Evolutionary conservation across 768 basidiomycete species (phyloP).

Genomic region (Boletellus ananiceps): DNA sequence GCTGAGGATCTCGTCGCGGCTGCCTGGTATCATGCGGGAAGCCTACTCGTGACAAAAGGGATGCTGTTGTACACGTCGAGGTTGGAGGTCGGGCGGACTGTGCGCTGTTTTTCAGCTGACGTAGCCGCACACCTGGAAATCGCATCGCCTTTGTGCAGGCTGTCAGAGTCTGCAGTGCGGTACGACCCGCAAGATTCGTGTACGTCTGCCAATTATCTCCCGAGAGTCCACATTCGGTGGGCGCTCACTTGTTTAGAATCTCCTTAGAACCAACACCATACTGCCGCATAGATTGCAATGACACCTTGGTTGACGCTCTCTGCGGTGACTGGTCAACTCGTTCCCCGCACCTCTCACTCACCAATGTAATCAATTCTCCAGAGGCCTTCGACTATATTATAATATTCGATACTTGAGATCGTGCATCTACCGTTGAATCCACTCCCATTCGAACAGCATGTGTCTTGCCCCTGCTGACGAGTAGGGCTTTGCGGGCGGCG

Average conservation of each 20-base stretch:
- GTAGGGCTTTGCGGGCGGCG: constrained; percentile 68
- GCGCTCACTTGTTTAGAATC: constrained; percentile 73
- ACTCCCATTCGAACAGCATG: constrained; percentile 73
- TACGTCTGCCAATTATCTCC: constrained; percentile 4
- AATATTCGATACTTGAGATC: constrained; percentile 59
- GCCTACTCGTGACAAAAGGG: constrained; percentile 29
- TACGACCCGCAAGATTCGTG: constrained; percentile 51
- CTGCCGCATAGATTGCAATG: constrained; percentile 68
- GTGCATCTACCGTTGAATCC: constrained; percentile 57
- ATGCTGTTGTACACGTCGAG: constrained; percentile 51
- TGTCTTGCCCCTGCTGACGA: constrained; percentile 44
- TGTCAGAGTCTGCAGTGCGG: constrained; percentile 41
- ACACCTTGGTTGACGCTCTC: constrained; percentile 57
- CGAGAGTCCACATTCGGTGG: background rate
- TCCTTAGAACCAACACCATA: constrained; percentile 39
- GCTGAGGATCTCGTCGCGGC: no score
- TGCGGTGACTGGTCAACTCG: constrained; percentile 62
- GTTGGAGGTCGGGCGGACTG: constrained; percentile 69
- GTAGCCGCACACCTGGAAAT: constrained; percentile 49
- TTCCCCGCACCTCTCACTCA: constrained; percentile 56
- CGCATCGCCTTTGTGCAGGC: constrained; percentile 62
- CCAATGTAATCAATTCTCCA: constrained; percentile 71
- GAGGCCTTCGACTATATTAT: constrained; percentile 60
- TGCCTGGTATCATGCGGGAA: no score
- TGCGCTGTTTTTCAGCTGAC: constrained; percentile 51